Conservation (phyloP, 1,139 yeast genomes). For the Starmera stellimalicola region DNA sequence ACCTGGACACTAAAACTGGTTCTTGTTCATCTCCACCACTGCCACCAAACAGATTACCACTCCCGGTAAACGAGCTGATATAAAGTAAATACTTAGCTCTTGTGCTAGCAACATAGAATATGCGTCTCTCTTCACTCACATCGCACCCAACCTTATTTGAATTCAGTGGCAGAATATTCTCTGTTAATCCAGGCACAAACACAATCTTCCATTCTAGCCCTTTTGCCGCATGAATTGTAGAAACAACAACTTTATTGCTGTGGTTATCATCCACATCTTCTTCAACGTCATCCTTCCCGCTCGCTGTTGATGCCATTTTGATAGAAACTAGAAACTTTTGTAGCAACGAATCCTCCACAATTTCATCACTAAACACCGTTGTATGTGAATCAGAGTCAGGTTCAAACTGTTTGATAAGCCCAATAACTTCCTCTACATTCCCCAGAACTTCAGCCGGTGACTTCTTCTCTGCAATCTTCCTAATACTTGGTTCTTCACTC, state of each 20-base stretch:
- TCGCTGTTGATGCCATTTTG: conserved; percentile 32
- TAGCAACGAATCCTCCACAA: conserved; percentile 21
- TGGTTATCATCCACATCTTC: no score
- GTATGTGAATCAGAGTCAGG: conserved; percentile 24
- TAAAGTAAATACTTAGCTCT: conserved; percentile 55
- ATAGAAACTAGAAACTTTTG: conserved; percentile 50
- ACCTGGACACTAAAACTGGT: no score
- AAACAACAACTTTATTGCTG: conserved; percentile 36
- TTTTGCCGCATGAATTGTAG: conserved; percentile 87
- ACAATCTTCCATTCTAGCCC: conserved; percentile 96
- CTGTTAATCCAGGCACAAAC: conserved; percentile 63
- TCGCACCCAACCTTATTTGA: conserved; percentile 27
- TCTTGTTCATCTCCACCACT: no score
- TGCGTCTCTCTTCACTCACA: conserved; percentile 67
- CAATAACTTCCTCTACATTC: conserved; percentile 37
- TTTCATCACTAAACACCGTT: conserved; percentile 3
- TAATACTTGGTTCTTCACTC: no score
- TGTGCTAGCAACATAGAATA: conserved; percentile 82
- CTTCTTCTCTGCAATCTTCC: no score
- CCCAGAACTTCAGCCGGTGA: no score
- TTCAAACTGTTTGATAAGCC: conserved; percentile 30
- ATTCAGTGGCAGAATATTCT: conserved; percentile 44
- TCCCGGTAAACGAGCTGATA: conserved; percentile 18
- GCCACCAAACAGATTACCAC: no score
- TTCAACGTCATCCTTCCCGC: conserved; percentile 8